Percentiles rank a stretch among this genome's conserved stretches.
phyloP scores from a whole-genome alignment of 1,284 basidiomycete species.

The Moniliella sp. region DNA sequence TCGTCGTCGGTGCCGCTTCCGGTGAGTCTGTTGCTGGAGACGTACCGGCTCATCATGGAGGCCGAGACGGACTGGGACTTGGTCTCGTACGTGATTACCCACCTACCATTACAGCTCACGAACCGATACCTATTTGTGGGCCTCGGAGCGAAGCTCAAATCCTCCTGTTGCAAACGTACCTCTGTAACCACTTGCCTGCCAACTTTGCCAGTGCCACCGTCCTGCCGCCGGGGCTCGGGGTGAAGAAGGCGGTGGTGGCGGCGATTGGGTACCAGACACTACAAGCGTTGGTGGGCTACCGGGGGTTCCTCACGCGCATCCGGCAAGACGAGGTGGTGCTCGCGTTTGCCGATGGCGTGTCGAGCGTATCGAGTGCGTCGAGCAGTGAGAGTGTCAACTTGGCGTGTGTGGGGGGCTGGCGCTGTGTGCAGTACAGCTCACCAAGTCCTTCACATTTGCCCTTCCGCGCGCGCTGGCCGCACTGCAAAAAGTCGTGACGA shows the following conservation, averaged over 20 bases:
- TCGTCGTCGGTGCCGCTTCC: constrained; percentile 43
- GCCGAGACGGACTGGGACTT: constrained; percentile 76
- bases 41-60: constrained; percentile 50
- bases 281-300: constrained; percentile 70
- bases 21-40: constrained; percentile 54
- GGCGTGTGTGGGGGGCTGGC: too few relatives aligned
- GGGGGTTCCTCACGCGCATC: constrained; percentile 48
- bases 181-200: constrained; percentile 48
- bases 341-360: too few relatives aligned
- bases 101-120: constrained; percentile 68
- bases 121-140: constrained; percentile 92
- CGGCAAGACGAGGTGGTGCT: constrained; percentile 55
- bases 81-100: constrained; percentile 70
- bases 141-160: constrained; percentile 51
- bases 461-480: constrained; percentile 50
- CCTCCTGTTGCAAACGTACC: constrained; percentile 44
- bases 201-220: constrained; percentile 45
- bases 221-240: constrained; percentile 39
- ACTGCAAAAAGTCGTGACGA: constrained; percentile 81
- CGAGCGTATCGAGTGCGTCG: too few relatives aligned
- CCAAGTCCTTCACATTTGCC: constrained; percentile 57
- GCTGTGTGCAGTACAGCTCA: constrained; percentile 80
- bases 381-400: too few relatives aligned
- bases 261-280: constrained; percentile 79
- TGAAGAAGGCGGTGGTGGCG: too few relatives aligned